phyloP scores from a whole-genome alignment of 2,329 filamentous ascomycete species.

The Fusarium verrucosum region DNA sequence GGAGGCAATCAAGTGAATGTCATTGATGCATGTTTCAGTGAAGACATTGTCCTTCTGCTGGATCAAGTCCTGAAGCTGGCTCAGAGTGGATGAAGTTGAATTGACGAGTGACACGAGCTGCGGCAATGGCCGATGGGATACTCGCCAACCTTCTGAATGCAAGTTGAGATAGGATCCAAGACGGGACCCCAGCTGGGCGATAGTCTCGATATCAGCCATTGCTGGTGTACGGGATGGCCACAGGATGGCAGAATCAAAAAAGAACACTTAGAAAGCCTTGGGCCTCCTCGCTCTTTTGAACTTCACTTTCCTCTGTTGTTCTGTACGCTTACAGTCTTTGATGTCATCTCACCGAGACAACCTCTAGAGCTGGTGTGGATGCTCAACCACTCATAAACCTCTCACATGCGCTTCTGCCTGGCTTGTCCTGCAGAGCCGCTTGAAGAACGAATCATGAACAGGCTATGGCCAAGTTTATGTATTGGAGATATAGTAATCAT shows the following conservation, averaged over 20 bases:
- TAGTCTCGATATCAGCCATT: neutral
- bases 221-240: rapidly evolving
- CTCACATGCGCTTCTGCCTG: conserved; percentile 3
- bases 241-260: rapidly evolving
- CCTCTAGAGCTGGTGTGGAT: neutral
- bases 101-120: neutral
- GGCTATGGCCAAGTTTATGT: neutral
- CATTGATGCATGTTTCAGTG: neutral
- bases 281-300: neutral
- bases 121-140: neutral
- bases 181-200: neutral
- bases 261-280: rapidly evolving
- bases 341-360: neutral
- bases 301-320: neutral
- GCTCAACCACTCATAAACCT: neutral
- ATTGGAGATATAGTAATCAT: neutral
- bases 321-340: neutral
- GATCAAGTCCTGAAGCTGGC: neutral
- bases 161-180: neutral
- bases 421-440: neutral
- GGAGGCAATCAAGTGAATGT: neutral
- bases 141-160: neutral
- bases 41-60: neutral
- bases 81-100: neutral
- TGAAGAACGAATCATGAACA: neutral